Conservation (phyloP, 345 rosid species). For the Aquilaria sinensis region DNA sequence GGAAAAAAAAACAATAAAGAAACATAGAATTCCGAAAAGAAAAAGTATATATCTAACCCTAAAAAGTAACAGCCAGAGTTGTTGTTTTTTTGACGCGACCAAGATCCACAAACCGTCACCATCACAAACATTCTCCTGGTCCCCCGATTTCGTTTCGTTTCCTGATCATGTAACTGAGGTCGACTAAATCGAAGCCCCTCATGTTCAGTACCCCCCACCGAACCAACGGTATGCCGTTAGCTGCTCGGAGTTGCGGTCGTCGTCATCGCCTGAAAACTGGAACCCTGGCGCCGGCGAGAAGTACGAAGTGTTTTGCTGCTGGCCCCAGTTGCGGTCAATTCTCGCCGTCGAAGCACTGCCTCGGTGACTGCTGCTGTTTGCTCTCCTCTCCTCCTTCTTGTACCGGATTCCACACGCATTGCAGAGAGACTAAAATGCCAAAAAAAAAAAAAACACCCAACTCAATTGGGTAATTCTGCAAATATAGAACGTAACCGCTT, state of each 20-base stretch:
- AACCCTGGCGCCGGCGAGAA: constrained; percentile 50
- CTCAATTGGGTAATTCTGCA: no score
- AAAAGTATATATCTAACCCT: no score
- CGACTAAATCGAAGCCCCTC: no score
- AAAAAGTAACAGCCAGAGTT: no score
- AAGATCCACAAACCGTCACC: no score
- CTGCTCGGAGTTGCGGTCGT: constrained; percentile 39
- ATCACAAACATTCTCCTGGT: no score
- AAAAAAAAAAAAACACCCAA: not conserved
- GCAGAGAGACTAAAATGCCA: constrained; percentile 60
- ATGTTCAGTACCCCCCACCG: constrained; percentile 49
- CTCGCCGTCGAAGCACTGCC: constrained; percentile 23
- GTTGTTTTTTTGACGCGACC: no score
- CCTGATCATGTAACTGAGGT: no score
- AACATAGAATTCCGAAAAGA: no score
- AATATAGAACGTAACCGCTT: no score
- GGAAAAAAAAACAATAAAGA: no score
- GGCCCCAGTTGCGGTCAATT: constrained; percentile 39
- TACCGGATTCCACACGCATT: constrained; percentile 93
- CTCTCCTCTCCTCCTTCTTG: constrained; percentile 90
- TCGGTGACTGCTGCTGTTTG: constrained; percentile 43
- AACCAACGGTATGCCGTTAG: constrained; percentile 49
- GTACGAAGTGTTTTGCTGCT: constrained; percentile 45
- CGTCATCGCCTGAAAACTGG: constrained; percentile 48
- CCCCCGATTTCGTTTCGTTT: no score